Evolutionary conservation across 495 filamentous ascomycete species (phyloP), one percentile per base, ranked within the genome.

Genomic region (Penicillium canariense): DNA sequence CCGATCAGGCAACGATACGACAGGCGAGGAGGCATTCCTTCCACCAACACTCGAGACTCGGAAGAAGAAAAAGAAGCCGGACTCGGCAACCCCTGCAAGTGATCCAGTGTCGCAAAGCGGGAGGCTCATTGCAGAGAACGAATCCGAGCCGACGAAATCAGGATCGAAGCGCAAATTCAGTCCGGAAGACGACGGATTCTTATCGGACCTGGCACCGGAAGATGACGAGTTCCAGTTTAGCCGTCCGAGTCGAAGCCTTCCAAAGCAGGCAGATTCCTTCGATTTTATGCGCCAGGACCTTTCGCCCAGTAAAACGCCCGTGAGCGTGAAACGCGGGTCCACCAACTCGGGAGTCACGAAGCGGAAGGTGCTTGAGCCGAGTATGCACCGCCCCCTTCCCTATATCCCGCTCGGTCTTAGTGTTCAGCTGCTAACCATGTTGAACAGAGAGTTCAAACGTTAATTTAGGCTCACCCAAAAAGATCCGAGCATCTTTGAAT

Each of bases 111-210:
- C 12, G 4, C 48, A 22, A 12, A 14, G 49, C 9, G 38, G 23
- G 4, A 26, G 39, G 9, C 27, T 50, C 22, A 52, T 11, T 3
- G 34, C 56, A n/a, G 22, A n/a, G 2, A 31, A 11, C 1, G 31
- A 55, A 15, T 11, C 52, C 45, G 46, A 56, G 25, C 32, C 50
- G 12, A 52, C 75, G 1, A 79, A 76, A 45, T 75, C 75, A 15
- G 82, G 81, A 12, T 77, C 81, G 3, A 88, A 88, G 65, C 69
- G 85, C 30, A 88, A 88, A 62, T 76, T 87, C 25, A 82, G 73
- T 54, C 73, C 77, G 5, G 80, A 86, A 15, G 77, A 83, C 17
- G 72, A 79, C 15, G 67, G 27, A 25, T 61, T 65, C 40, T 50
- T 46, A 40, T 55, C 65, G 28, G 60, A 57, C 36, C 15, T 48